phyloP scores from a whole-genome alignment of 2,329 filamentous ascomycete species.

The Clathrospora elynae region DNA sequence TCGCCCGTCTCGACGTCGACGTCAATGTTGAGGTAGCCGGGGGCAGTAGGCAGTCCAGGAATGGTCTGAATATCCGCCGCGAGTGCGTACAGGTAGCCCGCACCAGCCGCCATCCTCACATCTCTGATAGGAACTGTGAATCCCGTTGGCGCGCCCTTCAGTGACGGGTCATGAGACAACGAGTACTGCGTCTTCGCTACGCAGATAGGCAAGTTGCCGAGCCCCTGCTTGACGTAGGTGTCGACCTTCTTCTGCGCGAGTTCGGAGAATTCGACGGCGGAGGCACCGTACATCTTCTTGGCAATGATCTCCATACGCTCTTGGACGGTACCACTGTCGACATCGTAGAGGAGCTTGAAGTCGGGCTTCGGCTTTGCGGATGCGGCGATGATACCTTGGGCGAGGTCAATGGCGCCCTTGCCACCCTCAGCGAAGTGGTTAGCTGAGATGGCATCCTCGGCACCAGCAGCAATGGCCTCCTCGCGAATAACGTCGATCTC shows the following conservation, averaged over 20 bases:
- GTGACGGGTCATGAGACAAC: constrained; percentile 84
- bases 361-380: constrained; percentile 75
- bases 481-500: constrained; percentile 89
- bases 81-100: constrained; percentile 79
- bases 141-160: constrained; percentile 93
- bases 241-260: constrained; percentile 95
- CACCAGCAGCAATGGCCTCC: constrained; percentile 88
- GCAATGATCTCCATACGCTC: constrained; percentile 90
- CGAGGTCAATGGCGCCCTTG: constrained; percentile 85
- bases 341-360: constrained; percentile 83
- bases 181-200: constrained; percentile 99
- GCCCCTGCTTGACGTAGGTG: constrained; percentile 89
- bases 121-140: constrained; percentile 95
- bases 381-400: constrained; percentile 82
- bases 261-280: constrained; percentile 88
- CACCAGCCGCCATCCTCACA: constrained; percentile 90
- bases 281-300: constrained; percentile 92
- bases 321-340: constrained; percentile 73
- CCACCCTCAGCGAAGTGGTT: constrained; percentile 98
- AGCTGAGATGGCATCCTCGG: constrained; percentile 88
- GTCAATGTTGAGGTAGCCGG: constrained; percentile 94
- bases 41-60: constrained; percentile 90
- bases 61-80: constrained; percentile 99
- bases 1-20: constrained; percentile 60
- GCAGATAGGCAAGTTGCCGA: constrained; percentile 91